Percentiles rank a stretch among this genome's conserved stretches.
These are phyloP conservation scores for Naganishia kalamii DNA, from an alignment of 768 basidiomycete genomes.

Conservation along the genomic window DNA sequence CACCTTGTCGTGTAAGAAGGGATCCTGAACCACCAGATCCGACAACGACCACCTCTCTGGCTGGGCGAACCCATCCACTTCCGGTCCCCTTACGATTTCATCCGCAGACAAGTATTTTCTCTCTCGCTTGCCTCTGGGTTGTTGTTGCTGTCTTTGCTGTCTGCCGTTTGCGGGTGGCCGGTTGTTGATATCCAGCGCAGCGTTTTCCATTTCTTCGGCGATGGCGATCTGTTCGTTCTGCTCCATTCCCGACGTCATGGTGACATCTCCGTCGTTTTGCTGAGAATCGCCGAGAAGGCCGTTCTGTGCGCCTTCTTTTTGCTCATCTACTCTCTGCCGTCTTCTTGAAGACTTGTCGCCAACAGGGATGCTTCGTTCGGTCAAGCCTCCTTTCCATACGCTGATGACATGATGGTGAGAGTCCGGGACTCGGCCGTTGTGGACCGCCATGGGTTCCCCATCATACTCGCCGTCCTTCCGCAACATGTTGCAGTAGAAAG, in stretches of 20 bases:
- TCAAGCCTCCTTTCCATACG: conserved; percentile 19
- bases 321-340: conserved; percentile 16
- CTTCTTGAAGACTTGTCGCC: not conserved
- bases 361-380: not conserved
- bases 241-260: not conserved
- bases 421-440: conserved; percentile 15
- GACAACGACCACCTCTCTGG: conserved; percentile 37
- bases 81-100: not conserved
- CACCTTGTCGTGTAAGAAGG: conserved; percentile 44
- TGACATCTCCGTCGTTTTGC: not conserved
- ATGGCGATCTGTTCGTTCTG: not conserved
- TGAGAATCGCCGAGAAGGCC: not conserved
- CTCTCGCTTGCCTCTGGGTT: not conserved
- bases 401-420: conserved; percentile 20
- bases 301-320: not conserved
- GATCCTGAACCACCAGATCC: conserved; percentile 42
- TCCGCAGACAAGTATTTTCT: not conserved
- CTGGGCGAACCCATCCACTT: conserved; percentile 25
- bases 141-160: conserved; percentile 14
- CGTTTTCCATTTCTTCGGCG: conserved; percentile 11
- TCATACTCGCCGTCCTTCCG: not conserved
- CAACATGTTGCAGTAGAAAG: conserved; percentile 17
- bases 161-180: conserved; percentile 25
- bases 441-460: not conserved
- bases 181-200: conserved; percentile 2